Conservation (phyloP, 768 basidiomycete species). For the Suillus subaureus region DNA sequence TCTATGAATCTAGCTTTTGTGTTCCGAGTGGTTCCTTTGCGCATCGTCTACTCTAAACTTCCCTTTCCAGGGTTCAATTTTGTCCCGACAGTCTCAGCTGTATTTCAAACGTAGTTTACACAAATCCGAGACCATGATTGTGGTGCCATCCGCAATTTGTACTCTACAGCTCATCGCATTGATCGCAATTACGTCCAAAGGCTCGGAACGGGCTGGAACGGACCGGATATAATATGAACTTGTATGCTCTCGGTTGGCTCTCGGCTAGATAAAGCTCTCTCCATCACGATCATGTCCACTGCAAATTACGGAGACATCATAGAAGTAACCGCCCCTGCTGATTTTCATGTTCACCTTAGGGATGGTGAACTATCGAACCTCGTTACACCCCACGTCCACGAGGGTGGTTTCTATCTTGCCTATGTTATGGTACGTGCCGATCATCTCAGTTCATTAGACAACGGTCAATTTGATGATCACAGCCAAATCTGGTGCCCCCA, state of each 20-base stretch:
- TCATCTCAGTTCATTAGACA: constrained; percentile 12
- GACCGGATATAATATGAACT: background rate
- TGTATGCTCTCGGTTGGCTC: background rate
- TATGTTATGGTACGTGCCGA: constrained; percentile 86
- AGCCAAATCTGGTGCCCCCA: constrained; percentile 95
- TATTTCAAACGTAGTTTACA: too few species aligned
- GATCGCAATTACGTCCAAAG: too few species aligned
- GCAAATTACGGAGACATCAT: constrained; percentile 12
- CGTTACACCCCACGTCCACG: constrained; percentile 86
- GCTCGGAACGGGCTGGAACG: background rate
- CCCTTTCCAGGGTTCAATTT: too few species aligned
- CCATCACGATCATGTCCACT: constrained; percentile 26
- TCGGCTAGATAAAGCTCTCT: constrained; percentile 24
- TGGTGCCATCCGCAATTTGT: too few species aligned
- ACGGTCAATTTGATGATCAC: constrained; percentile 18
- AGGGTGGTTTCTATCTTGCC: constrained; percentile 88
- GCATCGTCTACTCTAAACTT: too few species aligned
- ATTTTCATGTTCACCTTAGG: constrained; percentile 97
- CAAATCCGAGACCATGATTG: too few species aligned
- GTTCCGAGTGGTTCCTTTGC: too few species aligned
- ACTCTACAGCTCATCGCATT: too few species aligned
- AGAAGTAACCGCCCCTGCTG: constrained; percentile 61
- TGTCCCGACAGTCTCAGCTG: too few species aligned
- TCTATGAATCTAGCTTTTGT: too few species aligned
- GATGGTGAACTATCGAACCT: constrained; percentile 82